Percentiles rank a stretch among this genome's conserved stretches.
These are phyloP conservation scores for Phaffia tasmanica DNA, from an alignment of 768 basidiomycete genomes.

Conservation along the genomic window DNA sequence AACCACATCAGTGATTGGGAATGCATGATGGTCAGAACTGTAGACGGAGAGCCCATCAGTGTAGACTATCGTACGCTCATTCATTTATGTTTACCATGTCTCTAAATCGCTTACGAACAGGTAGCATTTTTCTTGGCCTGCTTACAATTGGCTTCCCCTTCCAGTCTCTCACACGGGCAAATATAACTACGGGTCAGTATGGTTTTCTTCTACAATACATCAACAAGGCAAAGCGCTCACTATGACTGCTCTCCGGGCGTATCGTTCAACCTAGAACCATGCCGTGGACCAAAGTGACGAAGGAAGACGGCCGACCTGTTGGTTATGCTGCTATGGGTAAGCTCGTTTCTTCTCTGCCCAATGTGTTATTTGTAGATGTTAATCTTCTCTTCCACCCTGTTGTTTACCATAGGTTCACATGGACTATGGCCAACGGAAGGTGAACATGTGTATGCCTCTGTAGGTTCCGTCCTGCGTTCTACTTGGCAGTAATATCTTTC, in stretches of 20 bases:
- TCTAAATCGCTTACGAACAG: neutral
- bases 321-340: constrained; percentile 5
- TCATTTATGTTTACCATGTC: neutral
- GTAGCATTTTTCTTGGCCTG: neutral
- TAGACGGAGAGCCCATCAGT: constrained; percentile 1
- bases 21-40: constrained; percentile 9
- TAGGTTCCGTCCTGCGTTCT: neutral
- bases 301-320: constrained; percentile 10
- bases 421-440: constrained; percentile 6
- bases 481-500: neutral
- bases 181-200: neutral
- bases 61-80: constrained; percentile 12
- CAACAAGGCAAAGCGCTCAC: too few species aligned
- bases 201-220: too few species aligned
- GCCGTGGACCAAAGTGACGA: constrained; percentile 8
- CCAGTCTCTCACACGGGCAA: constrained; percentile 5
- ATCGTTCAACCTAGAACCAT: neutral
- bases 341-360: neutral
- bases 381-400: neutral
- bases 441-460: constrained; percentile 7
- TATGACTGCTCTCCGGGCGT: too few species aligned
- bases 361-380: neutral
- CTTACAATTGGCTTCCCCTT: neutral
- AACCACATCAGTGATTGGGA: constrained; percentile 21
- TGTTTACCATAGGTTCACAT: constrained; percentile 1